Evolutionary conservation across 2,329 filamentous ascomycete species (phyloP).

Genomic region (Pochonia chlamydosporia): DNA sequence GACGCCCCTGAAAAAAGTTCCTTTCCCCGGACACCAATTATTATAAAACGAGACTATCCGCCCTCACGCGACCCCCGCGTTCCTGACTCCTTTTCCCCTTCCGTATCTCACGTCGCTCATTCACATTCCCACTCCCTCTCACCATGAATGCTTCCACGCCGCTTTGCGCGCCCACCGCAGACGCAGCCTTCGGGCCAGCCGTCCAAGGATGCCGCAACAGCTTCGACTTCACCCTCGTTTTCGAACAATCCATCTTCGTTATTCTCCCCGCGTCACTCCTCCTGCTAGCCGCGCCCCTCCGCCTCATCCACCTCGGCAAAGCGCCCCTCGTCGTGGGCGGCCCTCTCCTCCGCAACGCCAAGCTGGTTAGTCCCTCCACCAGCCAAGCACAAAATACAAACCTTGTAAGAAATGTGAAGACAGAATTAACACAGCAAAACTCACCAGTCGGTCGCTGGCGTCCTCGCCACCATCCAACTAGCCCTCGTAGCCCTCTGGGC

Average conservation of each 20-base stretch:
- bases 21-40: no score
- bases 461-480: conserved; percentile 26
- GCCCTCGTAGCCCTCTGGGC: conserved; percentile 27
- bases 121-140: not conserved
- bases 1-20: no score
- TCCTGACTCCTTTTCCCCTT: conserved; percentile 1
- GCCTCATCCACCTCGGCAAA: conserved; percentile 18
- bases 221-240: conserved; percentile 2
- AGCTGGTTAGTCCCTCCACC: conserved; percentile 17
- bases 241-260: conserved; percentile 1
- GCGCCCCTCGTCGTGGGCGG: conserved; percentile 19
- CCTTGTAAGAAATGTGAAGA: not conserved
- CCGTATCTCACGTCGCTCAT: not conserved
- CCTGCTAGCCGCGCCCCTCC: not conserved
- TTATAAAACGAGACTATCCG: no score
- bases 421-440: conserved; percentile 4
- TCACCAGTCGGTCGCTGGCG: conserved; percentile 15
- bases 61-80: no score
- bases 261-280: not conserved
- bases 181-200: conserved; percentile 17
- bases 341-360: conserved; percentile 17
- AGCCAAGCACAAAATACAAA: not conserved
- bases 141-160: conserved; percentile 18
- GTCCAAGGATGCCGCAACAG: no score
- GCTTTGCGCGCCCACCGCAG: conserved; percentile 16